Percentiles rank a stretch among this genome's conserved stretches.
phyloP scores from a whole-genome alignment of 768 basidiomycete genomes.

The Kwoniella shandongensis region DNA sequence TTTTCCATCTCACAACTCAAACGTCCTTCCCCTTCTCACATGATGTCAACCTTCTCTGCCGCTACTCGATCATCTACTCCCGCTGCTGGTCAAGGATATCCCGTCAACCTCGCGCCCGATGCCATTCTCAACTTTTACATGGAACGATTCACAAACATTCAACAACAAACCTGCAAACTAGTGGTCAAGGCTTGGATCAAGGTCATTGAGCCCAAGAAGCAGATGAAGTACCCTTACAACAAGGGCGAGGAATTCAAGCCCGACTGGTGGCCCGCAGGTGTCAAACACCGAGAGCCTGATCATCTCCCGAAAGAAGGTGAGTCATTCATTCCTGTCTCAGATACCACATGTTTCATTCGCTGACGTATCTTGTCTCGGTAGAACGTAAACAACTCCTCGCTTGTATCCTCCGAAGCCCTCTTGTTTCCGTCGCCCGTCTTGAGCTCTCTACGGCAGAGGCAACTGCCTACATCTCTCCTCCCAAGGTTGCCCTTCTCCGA shows the following conservation, averaged over 20 bases:
- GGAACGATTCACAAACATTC: slow-evolving; percentile 45
- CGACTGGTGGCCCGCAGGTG: slow-evolving; percentile 54
- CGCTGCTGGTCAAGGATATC: slow-evolving; percentile 6
- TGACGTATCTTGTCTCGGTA: slow-evolving; percentile 19
- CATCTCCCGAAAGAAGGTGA: slow-evolving; percentile 54
- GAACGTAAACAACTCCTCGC: slow-evolving; percentile 53
- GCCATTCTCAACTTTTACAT: slow-evolving; percentile 48
- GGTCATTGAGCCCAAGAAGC: slow-evolving; percentile 56
- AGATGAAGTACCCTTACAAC: slow-evolving; percentile 55
- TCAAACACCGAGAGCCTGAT: slow-evolving; percentile 56
- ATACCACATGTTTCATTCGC: not conserved
- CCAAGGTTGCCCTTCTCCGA: slow-evolving; percentile 46
- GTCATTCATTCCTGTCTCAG: slow-evolving; percentile 19
- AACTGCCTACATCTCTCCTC: slow-evolving; percentile 45
- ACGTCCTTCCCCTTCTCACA: slow-evolving; percentile 23
- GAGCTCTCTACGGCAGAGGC: slow-evolving; percentile 51
- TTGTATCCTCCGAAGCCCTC: slow-evolving; percentile 46
- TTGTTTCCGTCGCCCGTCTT: slow-evolving; percentile 46
- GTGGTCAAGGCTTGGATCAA: slow-evolving; percentile 56
- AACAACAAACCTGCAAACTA: slow-evolving; percentile 53
- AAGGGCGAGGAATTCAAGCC: slow-evolving; percentile 54
- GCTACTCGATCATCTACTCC: slow-evolving; percentile 29
- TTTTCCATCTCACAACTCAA: slow-evolving; percentile 10
- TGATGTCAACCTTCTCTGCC: slow-evolving; percentile 38
- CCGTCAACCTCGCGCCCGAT: slow-evolving; percentile 33